Evolutionary conservation across 2,329 filamentous ascomycete genomes (phyloP).

Genomic region (Aspergillus costaricaensis): DNA sequence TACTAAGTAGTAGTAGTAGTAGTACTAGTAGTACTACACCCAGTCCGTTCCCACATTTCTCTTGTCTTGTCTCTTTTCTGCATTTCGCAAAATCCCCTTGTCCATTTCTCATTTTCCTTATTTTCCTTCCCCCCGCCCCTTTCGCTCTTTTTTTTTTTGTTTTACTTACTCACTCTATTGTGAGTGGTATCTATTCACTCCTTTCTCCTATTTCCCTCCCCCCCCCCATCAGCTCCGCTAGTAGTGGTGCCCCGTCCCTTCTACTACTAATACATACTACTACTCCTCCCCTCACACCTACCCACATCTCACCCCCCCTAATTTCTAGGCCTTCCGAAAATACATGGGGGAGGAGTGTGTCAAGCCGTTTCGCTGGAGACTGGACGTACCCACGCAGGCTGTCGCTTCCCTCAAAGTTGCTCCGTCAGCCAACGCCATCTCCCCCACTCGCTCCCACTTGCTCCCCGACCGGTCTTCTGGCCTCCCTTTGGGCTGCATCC

Average conservation of each 20-base stretch:
- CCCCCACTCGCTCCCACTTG: slow-evolving; percentile 26
- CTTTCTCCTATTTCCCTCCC: slow-evolving; percentile 6
- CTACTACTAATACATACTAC: too few species aligned
- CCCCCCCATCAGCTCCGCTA: not conserved
- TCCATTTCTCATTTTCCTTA: slow-evolving; percentile 6
- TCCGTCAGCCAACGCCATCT: slow-evolving; percentile 26
- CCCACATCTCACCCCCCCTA: not conserved
- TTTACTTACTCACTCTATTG: not conserved
- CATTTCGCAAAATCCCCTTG: not conserved
- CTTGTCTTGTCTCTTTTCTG: not conserved
- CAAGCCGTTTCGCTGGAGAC: slow-evolving; percentile 16
- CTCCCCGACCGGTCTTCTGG: slow-evolving; percentile 25
- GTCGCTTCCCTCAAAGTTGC: slow-evolving; percentile 17
- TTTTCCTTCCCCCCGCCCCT: slow-evolving; percentile 9
- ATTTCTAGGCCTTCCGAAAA: not conserved
- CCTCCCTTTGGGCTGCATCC: slow-evolving; percentile 18
- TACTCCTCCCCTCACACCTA: too few species aligned
- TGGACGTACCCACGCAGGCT: slow-evolving; percentile 16
- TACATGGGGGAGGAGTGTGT: slow-evolving; percentile 20
- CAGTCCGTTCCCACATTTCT: slow-evolving; percentile 3
- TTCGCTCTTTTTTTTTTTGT: slow-evolving; percentile 2
- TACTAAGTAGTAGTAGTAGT: too few species aligned
- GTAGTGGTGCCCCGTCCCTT: not conserved
- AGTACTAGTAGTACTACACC: too few species aligned
- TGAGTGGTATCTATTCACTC: too few species aligned